phyloP scores from a whole-genome alignment of 306 rosid species.

The Dryas alaskensis region DNA sequence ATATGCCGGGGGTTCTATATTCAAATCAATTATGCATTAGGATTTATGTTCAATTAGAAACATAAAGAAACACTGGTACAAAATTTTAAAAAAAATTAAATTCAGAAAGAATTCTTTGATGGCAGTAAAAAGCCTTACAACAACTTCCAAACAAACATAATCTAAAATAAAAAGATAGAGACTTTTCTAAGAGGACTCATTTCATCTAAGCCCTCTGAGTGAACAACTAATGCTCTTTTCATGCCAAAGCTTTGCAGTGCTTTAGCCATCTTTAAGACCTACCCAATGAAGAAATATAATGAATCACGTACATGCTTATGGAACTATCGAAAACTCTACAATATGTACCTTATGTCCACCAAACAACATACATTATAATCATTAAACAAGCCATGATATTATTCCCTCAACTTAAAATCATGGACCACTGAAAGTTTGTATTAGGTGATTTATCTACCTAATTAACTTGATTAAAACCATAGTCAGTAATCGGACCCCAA shows the following conservation, averaged over 20 bases:
- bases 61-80: background rate
- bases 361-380: background rate
- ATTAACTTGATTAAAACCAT: too few relatives aligned
- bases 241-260: constrained; percentile 76
- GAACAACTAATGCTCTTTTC: constrained; percentile 38
- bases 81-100: background rate
- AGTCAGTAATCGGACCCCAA: too few relatives aligned
- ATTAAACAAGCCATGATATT: too few relatives aligned
- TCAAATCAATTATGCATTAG: constrained; percentile 1
- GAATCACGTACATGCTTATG: background rate
- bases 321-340: background rate
- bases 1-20: constrained; percentile 78
- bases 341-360: background rate
- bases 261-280: constrained; percentile 90
- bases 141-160: constrained; percentile 7
- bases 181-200: constrained; percentile 90
- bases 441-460: too few relatives aligned
- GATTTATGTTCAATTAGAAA: background rate
- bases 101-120: background rate
- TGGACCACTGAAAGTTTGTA: background rate
- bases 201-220: constrained; percentile 94
- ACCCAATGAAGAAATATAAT: constrained; percentile 24
- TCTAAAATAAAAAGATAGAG: constrained; percentile 18
- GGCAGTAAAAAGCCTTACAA: background rate
- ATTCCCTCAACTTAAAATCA: too few relatives aligned